Base-by-base conservation (phyloP, 768 basidiomycete genomes). In the Coprinopsis sp. region DNA sequence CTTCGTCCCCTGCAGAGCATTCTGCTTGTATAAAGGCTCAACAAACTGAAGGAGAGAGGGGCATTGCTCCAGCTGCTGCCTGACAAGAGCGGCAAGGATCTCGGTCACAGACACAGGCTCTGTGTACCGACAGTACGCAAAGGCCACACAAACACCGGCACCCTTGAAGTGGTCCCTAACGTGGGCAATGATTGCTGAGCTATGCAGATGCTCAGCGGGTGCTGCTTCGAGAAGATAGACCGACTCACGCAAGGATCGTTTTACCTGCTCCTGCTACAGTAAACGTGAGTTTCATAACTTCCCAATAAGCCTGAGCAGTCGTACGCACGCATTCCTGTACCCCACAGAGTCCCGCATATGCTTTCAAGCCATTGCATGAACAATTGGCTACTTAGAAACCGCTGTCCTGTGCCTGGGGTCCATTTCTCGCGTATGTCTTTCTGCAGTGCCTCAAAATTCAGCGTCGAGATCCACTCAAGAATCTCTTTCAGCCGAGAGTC, bases 91-190 rank as follows among this genome's bases (percentile, higher is more conserved):
- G 1, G 18, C 16, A 14, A 30, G 21, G n/a, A 44, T 30, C 5
- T 44, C 27, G 12, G 27, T 16, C 13, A 22, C 28, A 4, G 42
- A 21, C 19, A 29, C 19, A n/a, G 11, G 10, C 27, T 44, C 42
- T 13, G 42, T 44, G 42, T 44, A 44, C 10, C 42, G 42, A 33
- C 28, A 44, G 42, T 44, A 44, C 28, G 42, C 42, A 30, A n/a
- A 44, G 7, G 29, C 29, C 1, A 44, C n/a, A 22, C 28, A 21
- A 7, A 44, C 27, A 10, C 22, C 18, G 16, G 18, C 25, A 8
- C 10, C 11, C 34, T 36, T 18, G 18, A 33, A 18, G 16, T 30
- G 16, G n/a, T 30, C 14, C 19, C 33, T 2, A 19, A 44, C 28
- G 18, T 33, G 28, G 28, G 30, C 28, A 16, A 44, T 30, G 29